A percentile compares a stretch with the other conserved stretches of the same genome.
phyloP scores from a whole-genome alignment of 345 rosid genomes.

The Populus tremula region DNA sequence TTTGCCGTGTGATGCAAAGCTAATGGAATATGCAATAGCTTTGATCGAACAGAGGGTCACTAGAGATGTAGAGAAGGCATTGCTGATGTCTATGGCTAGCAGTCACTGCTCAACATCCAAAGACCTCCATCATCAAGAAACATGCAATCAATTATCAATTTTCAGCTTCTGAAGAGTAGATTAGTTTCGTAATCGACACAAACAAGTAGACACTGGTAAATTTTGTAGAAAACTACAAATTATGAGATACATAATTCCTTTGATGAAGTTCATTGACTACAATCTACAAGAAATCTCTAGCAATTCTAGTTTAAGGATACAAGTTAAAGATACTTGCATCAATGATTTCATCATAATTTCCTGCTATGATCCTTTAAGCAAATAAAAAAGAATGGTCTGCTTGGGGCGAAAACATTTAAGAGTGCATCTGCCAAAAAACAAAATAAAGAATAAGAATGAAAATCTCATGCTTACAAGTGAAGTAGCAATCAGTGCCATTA shows the following conservation, averaged over 20 bases:
- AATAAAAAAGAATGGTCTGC: no score
- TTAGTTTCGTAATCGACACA: neutral
- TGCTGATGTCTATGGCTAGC: neutral
- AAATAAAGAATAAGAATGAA: neutral
- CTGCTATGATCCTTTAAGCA: neutral
- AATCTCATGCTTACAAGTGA: neutral
- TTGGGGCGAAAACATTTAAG: neutral
- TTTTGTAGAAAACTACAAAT: neutral
- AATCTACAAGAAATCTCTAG: neutral
- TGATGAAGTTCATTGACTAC: neutral
- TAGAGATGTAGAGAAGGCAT: neutral
- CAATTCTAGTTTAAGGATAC: neutral
- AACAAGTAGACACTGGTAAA: neutral
- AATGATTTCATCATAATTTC: neutral
- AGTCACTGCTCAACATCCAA: neutral
- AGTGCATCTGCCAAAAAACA: neutral
- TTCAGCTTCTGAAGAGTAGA: neutral
- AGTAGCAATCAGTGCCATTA: neutral
- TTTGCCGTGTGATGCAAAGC: slow-evolving; percentile 3
- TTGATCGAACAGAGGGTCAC: neutral
- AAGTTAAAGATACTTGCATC: neutral
- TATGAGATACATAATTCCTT: neutral
- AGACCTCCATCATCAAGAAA: neutral
- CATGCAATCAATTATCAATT: neutral
- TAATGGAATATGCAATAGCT: slow-evolving; percentile 2